Evolutionary conservation across 2,329 filamentous ascomycete genomes (phyloP), one percentile per base, ranked within the genome.

Genomic region (Paecilomyces variotii): DNA sequence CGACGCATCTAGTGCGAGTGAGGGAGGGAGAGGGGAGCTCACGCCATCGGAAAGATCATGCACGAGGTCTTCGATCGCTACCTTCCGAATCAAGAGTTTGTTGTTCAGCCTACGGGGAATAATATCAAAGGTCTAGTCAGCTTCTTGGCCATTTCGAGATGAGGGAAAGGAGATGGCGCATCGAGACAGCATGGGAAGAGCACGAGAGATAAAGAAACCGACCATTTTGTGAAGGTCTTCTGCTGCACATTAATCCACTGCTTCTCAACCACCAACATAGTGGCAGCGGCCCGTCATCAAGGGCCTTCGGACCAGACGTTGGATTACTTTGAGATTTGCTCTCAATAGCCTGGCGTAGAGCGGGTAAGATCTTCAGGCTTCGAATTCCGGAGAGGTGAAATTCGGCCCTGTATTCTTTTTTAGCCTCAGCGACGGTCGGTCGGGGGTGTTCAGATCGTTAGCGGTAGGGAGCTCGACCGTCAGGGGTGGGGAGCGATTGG

Each of bases 141-240:
- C 39, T 39, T 54, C 24, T 51, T 6, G 19, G 7, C 53, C 28
- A 56, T 32, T 14, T 32, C 3, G 30, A 10, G 30, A 10, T 53
- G 45, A 57, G 51, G 53, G 54, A 59, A 11, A 19, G 35, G 26
- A 30, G 55, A 7, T 1, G 26, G 57, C 34, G 28, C 27, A 34
- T 56, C 19, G 19, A 30, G 52, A 32, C 51, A 54, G 56, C 28
- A 59, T 35, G 6, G 24, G n/a, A 27, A 34, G 26, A 55, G 28
- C 19, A 19, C 1, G 11, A 32, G 30, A 32, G 1, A 32, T 32
- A 5, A 10, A 32, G 12, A 28, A 3, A 63, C 66, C 7, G 55
- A 90, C 88, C 94, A 99, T 90, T 97, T 99, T 60, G 92, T 96
- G 77, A 99, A 99, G 28, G 94, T 99, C 84, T 97, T 99, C 76